Base-by-base conservation (phyloP, 176 grass and related monocot genomes). In the Rhipidocladum racemiflorum region DNA sequence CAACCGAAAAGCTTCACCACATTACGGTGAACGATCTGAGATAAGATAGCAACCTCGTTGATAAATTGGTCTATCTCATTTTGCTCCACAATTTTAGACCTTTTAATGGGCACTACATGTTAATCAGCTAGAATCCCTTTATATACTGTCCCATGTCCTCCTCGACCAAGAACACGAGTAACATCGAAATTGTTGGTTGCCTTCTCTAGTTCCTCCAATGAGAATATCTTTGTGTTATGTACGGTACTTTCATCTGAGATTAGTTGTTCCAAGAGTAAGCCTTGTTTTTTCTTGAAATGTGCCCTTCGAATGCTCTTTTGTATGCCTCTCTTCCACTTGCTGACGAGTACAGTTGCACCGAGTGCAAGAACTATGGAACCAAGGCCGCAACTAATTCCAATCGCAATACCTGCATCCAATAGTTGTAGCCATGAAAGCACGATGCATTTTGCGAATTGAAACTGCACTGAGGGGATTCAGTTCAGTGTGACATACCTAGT, bases 1-100 rank as follows among this genome's bases (percentile, higher is more conserved):
- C 88, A 93, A 4, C 91, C 87, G 13, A 90, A 83, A 0, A 93
- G 48, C 30, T 78, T 90, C 5, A 86, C 86, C 43, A 86, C 79
- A 65, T 92, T 89, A 8, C 68, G 77, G 38, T 92, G 87, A 0
- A 61, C 76, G 25, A 89, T 89, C 50, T 86, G 79, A 9, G 87
- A 86, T 11, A 92, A 49, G 13, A 89, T 79, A 0, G 16, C 68
- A 18, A 89, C 75, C 51, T 92, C 83, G 0, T 92, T 92, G 10
- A 92, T 92, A 46, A 93, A 90, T 4, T 90, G 77, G 7, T 87
- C 74, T 15, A 89, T 78, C 20, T 90, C 78, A 61, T 0, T 51
- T 61, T 89, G 70, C 29, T 87, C 71, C 7, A 83, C 42, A 4
- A 87, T 45, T 28, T 87, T 87, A 0, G 87, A 86, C 17, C 54